A percentile compares a stretch with the other conserved stretches of the same genome.
Conservation (phyloP, 75 land plant species). For the Adiantum capillusveneris region DNA sequence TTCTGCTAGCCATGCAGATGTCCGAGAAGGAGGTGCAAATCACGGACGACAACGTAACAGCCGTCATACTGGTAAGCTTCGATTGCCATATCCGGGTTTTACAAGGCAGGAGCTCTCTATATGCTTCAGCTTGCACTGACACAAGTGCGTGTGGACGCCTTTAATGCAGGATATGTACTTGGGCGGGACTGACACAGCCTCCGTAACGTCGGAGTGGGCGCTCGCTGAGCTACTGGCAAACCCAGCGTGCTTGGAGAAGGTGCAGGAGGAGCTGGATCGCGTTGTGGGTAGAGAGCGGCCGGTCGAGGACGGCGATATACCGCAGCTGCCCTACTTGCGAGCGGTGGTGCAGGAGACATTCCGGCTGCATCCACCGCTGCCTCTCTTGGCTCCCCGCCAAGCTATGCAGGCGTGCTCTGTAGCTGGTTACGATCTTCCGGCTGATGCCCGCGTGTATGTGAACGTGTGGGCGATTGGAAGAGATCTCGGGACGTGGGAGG, state of each 20-base stretch:
- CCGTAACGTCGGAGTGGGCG: slow-evolving; percentile 23
- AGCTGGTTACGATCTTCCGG: slow-evolving; percentile 28
- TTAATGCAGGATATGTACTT: slow-evolving; percentile 27
- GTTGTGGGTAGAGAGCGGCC: slow-evolving; percentile 16
- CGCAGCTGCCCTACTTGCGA: slow-evolving; percentile 17
- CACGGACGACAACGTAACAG: not conserved
- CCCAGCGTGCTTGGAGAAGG: slow-evolving; percentile 11
- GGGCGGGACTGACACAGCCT: slow-evolving; percentile 26
- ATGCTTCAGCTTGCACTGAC: not conserved
- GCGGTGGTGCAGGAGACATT: slow-evolving; percentile 24
- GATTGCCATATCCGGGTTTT: not conserved
- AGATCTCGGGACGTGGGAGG: slow-evolving; percentile 15
- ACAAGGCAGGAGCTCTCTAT: not conserved
- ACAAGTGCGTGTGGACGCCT: too few species aligned
- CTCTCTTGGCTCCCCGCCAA: slow-evolving; percentile 28
- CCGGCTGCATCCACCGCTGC: slow-evolving; percentile 16
- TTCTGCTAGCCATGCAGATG: not conserved
- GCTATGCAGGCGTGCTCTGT: slow-evolving; percentile 9
- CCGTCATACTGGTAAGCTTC: slow-evolving; percentile 2
- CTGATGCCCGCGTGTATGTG: slow-evolving; percentile 11
- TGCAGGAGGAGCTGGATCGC: slow-evolving; percentile 23
- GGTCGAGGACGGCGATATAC: slow-evolving; percentile 17
- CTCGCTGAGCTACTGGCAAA: slow-evolving; percentile 24
- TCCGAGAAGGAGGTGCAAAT: not conserved
- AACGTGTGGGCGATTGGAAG: slow-evolving; percentile 19